phyloP scores from a whole-genome alignment of 352 stramenopile genomes.

The Globisporangium solare region DNA sequence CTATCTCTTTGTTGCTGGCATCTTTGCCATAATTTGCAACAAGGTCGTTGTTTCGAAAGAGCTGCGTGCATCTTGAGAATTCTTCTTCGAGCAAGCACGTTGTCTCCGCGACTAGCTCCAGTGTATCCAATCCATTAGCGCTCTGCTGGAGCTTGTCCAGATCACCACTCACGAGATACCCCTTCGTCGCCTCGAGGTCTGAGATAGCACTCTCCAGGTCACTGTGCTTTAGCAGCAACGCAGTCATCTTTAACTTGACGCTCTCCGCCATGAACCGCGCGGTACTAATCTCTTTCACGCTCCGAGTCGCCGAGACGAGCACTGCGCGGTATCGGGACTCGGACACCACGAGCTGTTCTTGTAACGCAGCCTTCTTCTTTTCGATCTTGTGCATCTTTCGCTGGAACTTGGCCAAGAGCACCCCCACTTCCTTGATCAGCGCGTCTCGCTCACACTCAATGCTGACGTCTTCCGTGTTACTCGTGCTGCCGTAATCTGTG shows the following conservation, averaged over 20 bases:
- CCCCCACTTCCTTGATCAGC: conserved; percentile 17
- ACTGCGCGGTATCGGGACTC: conserved; percentile 22
- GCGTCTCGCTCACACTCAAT: neutral
- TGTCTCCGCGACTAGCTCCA: neutral
- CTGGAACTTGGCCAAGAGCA: conserved; percentile 26
- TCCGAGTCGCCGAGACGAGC: conserved; percentile 16
- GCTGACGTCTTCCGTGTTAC: neutral
- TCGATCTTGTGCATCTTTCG: conserved; percentile 49
- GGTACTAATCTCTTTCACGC: conserved; percentile 24
- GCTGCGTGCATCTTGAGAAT: conserved; percentile 10
- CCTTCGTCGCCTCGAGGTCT: conserved; percentile 18
- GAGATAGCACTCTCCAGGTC: conserved; percentile 20
- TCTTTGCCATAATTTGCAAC: neutral
- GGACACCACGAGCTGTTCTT: conserved; percentile 27
- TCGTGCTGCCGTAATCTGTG: too few relatives aligned
- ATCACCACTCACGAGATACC: conserved; percentile 11
- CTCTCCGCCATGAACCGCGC: conserved; percentile 32
- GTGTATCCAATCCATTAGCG: neutral
- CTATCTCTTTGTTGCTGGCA: neutral
- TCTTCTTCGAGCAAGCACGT: conserved; percentile 20
- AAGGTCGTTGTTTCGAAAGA: conserved; percentile 19
- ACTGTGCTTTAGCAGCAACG: conserved; percentile 30
- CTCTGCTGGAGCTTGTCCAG: neutral
- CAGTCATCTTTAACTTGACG: conserved; percentile 25
- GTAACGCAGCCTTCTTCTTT: conserved; percentile 38